Evolutionary conservation across 140 eudicot genomes (phyloP).

Genomic region (Erigeron philadelphicus): DNA sequence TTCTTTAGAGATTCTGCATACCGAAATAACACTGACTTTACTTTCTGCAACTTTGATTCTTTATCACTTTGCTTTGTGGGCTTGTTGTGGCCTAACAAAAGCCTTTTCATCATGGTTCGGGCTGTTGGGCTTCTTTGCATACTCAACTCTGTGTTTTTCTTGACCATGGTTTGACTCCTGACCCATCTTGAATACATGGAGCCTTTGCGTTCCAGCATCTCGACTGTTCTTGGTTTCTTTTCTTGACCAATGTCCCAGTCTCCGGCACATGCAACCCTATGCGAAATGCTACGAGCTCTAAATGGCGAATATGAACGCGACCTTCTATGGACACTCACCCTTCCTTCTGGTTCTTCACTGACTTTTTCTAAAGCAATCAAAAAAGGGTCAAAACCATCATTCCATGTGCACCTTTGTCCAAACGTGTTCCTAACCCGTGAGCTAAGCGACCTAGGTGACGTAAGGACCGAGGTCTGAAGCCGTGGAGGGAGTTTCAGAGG

Average conservation of each 20-base stretch:
- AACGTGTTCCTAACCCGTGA: constrained; percentile 46
- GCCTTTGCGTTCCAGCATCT: constrained; percentile 43
- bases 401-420: constrained; percentile 43
- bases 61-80: constrained; percentile 22
- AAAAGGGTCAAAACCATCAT: constrained; percentile 77
- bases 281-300: constrained; percentile 21
- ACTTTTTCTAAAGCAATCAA: constrained; percentile 69
- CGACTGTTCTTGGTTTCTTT: constrained; percentile 20
- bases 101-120: constrained; percentile 31
- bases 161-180: constrained; percentile 41
- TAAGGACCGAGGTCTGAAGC: constrained; percentile 42
- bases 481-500: constrained; percentile 84
- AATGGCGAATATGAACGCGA: constrained; percentile 55
- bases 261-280: neutral
- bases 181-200: constrained; percentile 53
- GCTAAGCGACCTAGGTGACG: constrained; percentile 42
- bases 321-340: constrained; percentile 50
- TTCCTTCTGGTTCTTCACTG: constrained; percentile 44
- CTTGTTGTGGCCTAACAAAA: constrained; percentile 23
- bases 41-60: constrained; percentile 49
- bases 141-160: neutral
- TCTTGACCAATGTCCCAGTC: constrained; percentile 19
- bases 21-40: constrained; percentile 48
- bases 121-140: constrained; percentile 20
- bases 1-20: constrained; percentile 51